Conservation (phyloP, 1,284 basidiomycete genomes). For the Sanghuangporus weigelae region DNA sequence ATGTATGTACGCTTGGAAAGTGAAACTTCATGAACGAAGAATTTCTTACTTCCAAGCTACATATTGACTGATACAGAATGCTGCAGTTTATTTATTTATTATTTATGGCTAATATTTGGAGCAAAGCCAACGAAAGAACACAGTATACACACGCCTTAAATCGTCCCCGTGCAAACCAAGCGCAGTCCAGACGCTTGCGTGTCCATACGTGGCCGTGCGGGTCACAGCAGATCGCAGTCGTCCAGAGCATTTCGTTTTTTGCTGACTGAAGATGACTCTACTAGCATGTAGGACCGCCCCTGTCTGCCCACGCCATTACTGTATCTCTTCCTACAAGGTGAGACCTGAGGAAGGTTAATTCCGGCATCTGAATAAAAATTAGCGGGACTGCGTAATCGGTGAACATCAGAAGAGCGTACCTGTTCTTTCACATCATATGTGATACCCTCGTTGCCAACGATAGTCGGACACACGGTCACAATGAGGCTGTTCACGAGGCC, state of each 20-base stretch:
- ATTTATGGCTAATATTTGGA: neutral
- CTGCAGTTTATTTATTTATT: neutral
- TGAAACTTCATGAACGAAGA: neutral
- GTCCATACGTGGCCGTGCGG: neutral
- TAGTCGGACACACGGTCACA: constrained; percentile 76
- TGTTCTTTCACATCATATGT: constrained; percentile 38
- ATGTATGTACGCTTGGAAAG: neutral
- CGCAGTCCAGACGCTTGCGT: neutral
- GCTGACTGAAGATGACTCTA: neutral
- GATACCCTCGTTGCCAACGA: constrained; percentile 73
- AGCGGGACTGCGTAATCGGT: neutral
- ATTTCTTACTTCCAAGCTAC: neutral
- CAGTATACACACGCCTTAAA: neutral
- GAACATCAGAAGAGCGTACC: constrained; percentile 3
- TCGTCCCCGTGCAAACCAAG: neutral
- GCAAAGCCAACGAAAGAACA: neutral
- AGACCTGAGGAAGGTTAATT: constrained; percentile 31
- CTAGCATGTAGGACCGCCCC: neutral
- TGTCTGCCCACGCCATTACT: constrained; percentile 27
- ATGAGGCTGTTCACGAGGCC: constrained; percentile 66
- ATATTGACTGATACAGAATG: neutral
- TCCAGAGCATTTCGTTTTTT: neutral
- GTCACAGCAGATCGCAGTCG: constrained; percentile 1
- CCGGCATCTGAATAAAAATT: constrained; percentile 24
- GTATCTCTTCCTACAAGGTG: constrained; percentile 38